These are phyloP conservation scores for Protomyces macrosporus DNA, from an alignment of 1,139 yeast genomes.

Conservation along the genomic window DNA sequence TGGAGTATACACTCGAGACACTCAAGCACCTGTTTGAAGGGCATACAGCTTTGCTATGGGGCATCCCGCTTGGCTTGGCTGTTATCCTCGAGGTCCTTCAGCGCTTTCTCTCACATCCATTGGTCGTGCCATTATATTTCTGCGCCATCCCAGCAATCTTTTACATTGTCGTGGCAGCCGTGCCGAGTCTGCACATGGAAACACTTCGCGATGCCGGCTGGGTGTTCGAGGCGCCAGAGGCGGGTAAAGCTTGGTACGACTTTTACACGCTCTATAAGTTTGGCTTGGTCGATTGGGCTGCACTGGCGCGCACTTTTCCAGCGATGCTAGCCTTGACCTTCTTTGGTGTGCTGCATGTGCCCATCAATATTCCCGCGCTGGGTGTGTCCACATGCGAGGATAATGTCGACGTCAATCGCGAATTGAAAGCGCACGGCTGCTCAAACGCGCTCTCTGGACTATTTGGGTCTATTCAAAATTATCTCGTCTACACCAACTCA, in stretches of 20 bases:
- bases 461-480: slow-evolving; percentile 73
- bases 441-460: slow-evolving; percentile 84
- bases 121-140: slow-evolving; percentile 76
- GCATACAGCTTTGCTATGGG: slow-evolving; percentile 58
- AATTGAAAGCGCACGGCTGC: slow-evolving; percentile 88
- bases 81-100: slow-evolving; percentile 51
- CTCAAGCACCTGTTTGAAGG: slow-evolving; percentile 37
- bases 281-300: slow-evolving; percentile 63
- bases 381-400: slow-evolving; percentile 86
- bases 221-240: slow-evolving; percentile 65
- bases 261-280: slow-evolving; percentile 71
- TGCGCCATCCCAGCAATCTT: slow-evolving; percentile 62
- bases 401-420: slow-evolving; percentile 79
- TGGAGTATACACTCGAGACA: slow-evolving; percentile 58
- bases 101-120: slow-evolving; percentile 64
- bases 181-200: slow-evolving; percentile 62
- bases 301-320: slow-evolving; percentile 67
- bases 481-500: slow-evolving; percentile 88
- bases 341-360: slow-evolving; percentile 92
- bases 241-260: slow-evolving; percentile 78
- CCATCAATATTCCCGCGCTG: slow-evolving; percentile 93
- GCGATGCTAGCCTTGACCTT: slow-evolving; percentile 93
- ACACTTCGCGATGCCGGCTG: slow-evolving; percentile 70
- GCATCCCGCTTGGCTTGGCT: slow-evolving; percentile 63
- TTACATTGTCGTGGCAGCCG: slow-evolving; percentile 58